A percentile compares a stretch with the other conserved stretches of the same genome.
These are phyloP conservation scores for Starmerella floricola DNA, from an alignment of 805 yeast species.

Conservation along the genomic window DNA sequence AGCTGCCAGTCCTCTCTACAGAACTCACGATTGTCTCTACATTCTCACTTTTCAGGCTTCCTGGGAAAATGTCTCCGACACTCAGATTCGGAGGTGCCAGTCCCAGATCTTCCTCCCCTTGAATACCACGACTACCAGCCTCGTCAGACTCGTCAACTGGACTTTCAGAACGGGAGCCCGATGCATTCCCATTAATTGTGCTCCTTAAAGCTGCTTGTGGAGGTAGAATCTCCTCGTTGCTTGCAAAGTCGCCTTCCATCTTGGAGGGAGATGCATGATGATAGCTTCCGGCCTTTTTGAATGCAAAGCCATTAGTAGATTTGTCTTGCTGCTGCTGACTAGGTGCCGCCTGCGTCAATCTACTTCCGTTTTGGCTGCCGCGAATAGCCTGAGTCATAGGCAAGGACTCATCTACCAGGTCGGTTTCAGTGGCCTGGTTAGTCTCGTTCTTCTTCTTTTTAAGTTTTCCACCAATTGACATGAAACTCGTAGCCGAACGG, in stretches of 20 bases:
- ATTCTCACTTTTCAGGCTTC: slow-evolving; percentile 15
- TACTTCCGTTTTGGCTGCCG: too few relatives aligned
- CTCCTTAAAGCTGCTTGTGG: slow-evolving; percentile 13
- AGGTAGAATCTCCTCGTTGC: not conserved
- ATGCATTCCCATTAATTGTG: not conserved
- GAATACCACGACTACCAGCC: not conserved
- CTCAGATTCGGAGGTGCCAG: slow-evolving; percentile 10
- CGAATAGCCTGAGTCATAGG: too few relatives aligned
- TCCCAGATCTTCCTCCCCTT: not conserved
- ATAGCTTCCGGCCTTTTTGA: too few relatives aligned
- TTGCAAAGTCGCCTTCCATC: too few relatives aligned
- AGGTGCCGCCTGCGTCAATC: too few relatives aligned
- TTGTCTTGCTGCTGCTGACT: too few relatives aligned
- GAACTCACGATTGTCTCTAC: slow-evolving; percentile 28
- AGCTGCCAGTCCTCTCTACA: slow-evolving; percentile 28
- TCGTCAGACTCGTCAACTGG: not conserved
- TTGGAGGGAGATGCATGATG: too few relatives aligned
- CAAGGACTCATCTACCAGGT: too few relatives aligned
- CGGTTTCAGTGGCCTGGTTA: not conserved
- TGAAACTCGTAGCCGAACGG: slow-evolving; percentile 18
- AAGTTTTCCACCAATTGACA: slow-evolving; percentile 11
- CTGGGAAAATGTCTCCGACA: slow-evolving; percentile 18
- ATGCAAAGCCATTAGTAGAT: too few relatives aligned
- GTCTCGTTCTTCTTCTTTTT: not conserved
- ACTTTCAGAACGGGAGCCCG: not conserved